phyloP scores from a whole-genome alignment of 345 rosid species.

The Acer yangbiense region DNA sequence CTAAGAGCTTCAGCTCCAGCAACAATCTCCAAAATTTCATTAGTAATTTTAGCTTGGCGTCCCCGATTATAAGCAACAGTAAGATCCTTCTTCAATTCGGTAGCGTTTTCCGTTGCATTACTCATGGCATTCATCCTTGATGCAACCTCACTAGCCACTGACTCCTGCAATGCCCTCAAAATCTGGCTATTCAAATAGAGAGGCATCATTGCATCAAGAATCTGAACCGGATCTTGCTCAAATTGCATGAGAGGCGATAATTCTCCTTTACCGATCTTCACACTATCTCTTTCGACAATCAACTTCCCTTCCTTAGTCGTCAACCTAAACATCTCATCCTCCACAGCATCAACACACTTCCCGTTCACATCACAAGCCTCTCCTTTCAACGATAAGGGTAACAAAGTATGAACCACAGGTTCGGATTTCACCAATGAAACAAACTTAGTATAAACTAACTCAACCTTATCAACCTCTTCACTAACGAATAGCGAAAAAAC shows the following conservation, averaged over 20 bases:
- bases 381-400: constrained; percentile 64
- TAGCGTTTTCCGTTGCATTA: constrained; percentile 77
- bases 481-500: constrained; percentile 74
- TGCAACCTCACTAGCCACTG: constrained; percentile 81
- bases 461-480: constrained; percentile 88
- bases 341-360: constrained; percentile 67
- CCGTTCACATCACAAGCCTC: constrained; percentile 63
- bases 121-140: constrained; percentile 92
- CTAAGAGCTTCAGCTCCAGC: constrained; percentile 86
- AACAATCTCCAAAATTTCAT: constrained; percentile 76
- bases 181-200: constrained; percentile 85
- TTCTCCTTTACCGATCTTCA: constrained; percentile 28
- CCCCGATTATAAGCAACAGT: constrained; percentile 59
- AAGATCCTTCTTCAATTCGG: constrained; percentile 70
- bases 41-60: constrained; percentile 78
- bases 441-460: constrained; percentile 79
- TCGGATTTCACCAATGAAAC: constrained; percentile 76
- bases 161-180: constrained; percentile 83
- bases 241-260: constrained; percentile 71
- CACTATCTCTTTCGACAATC: constrained; percentile 56
- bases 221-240: constrained; percentile 91
- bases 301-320: constrained; percentile 79
- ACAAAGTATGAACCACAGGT: constrained; percentile 69
- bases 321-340: constrained; percentile 81
- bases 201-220: constrained; percentile 93